Conservation (phyloP, 768 basidiomycete genomes). For the Podaxis mareebaensis region DNA sequence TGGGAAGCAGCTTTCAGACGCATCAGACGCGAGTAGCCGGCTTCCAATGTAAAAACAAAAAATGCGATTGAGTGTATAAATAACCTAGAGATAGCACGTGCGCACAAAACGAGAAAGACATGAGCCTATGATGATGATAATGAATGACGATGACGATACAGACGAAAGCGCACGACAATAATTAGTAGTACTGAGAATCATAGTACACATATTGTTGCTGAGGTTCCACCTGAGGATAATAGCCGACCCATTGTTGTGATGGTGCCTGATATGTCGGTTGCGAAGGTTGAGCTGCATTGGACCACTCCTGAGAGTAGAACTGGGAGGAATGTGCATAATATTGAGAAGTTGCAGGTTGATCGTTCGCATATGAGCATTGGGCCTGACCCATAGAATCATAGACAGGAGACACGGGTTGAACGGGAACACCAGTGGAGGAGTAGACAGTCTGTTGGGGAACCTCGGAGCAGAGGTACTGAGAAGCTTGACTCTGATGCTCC, state of each 20-base stretch:
- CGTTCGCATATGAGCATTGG: background rate
- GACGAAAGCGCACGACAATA: background rate
- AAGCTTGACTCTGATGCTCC: background rate
- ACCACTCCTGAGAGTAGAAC: slow-evolving; percentile 8
- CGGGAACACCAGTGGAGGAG: background rate
- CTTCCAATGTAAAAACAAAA: background rate
- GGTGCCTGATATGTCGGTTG: background rate
- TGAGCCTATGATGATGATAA: background rate
- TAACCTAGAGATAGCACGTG: background rate
- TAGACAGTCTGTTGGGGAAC: background rate
- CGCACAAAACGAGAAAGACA: background rate
- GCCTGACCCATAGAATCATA: background rate
- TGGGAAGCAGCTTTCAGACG: slow-evolving; percentile 31
- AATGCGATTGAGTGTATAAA: background rate
- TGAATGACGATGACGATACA: background rate
- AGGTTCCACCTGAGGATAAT: slow-evolving; percentile 10
- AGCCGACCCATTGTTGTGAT: slow-evolving; percentile 11
- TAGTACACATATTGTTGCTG: slow-evolving; percentile 12
- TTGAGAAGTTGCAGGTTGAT: background rate
- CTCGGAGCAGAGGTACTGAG: background rate
- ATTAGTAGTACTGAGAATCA: slow-evolving; percentile 11
- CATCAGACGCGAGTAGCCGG: slow-evolving; percentile 2
- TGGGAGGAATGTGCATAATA: slow-evolving; percentile 8
- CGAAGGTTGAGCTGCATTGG: background rate
- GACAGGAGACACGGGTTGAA: background rate